Percentiles rank a stretch among this genome's conserved stretches.
Evolutionary conservation across 352 stramenopile genomes (phyloP).

Genomic region (Globisporangium nunn): DNA sequence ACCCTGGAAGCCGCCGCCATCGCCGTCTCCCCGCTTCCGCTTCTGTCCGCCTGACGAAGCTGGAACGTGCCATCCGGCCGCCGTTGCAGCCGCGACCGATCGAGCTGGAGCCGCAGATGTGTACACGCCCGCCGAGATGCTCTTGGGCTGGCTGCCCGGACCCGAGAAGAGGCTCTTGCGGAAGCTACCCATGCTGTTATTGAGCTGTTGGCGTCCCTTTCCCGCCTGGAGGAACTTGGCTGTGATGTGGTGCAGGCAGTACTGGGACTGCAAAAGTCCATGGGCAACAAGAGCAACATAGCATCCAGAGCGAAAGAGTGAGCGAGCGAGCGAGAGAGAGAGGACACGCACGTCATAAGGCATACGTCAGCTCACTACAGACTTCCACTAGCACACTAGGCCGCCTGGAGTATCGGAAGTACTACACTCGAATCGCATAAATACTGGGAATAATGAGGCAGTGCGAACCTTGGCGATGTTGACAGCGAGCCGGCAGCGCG

Average conservation of each 20-base stretch:
- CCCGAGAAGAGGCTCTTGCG: slow-evolving; percentile 57
- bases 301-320: neutral
- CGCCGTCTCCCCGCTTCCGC: slow-evolving; percentile 35
- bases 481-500: slow-evolving; percentile 58
- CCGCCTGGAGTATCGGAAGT: no score
- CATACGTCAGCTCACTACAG: no score
- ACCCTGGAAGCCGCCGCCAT: slow-evolving; percentile 22
- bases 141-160: slow-evolving; percentile 44
- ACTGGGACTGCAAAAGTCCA: slow-evolving; percentile 39
- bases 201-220: slow-evolving; percentile 20
- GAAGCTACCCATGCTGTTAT: slow-evolving; percentile 56
- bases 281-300: neutral
- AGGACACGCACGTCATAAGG: neutral
- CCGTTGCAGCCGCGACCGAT: slow-evolving; percentile 2
- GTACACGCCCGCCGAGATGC: slow-evolving; percentile 77
- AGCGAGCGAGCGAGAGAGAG: neutral
- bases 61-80: slow-evolving; percentile 13
- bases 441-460: no score
- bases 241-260: slow-evolving; percentile 73
- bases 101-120: slow-evolving; percentile 19
- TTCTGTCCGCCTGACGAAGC: slow-evolving; percentile 32
- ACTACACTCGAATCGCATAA: no score
- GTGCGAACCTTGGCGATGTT: slow-evolving; percentile 63
- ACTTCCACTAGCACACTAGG: no score
- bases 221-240: slow-evolving; percentile 65